Percentiles rank a stretch among this genome's conserved stretches.
phyloP scores from a whole-genome alignment of 1,139 yeast genomes.

The Hansenula sp. region DNA sequence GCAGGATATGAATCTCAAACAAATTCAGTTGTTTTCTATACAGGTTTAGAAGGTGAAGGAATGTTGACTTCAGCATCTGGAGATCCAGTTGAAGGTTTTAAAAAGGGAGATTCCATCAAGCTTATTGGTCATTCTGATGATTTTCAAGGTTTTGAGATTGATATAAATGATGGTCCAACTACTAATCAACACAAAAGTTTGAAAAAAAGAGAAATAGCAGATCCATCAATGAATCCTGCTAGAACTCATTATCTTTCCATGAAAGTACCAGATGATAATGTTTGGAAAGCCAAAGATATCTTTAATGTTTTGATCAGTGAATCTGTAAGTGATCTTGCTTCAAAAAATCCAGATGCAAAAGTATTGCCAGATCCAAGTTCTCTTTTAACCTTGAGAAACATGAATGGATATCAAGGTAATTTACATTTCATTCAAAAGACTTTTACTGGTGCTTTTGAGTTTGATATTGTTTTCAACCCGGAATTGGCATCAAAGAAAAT shows the following conservation, averaged over 20 bases:
- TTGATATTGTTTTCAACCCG: constrained; percentile 60
- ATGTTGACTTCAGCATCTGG: constrained; percentile 36
- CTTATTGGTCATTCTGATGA: constrained; percentile 53
- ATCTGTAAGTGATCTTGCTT: constrained; percentile 45
- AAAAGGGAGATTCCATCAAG: constrained; percentile 30
- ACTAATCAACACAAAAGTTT: constrained; percentile 38
- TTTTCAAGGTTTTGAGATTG: constrained; percentile 51
- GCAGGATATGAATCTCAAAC: constrained; percentile 42
- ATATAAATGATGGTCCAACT: constrained; percentile 43
- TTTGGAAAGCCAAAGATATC: constrained; percentile 80
- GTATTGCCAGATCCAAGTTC: constrained; percentile 33
- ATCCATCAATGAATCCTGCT: constrained; percentile 44
- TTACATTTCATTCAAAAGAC: constrained; percentile 75
- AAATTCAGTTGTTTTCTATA: constrained; percentile 72
- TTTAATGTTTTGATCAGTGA: constrained; percentile 69
- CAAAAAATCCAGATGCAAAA: constrained; percentile 29
- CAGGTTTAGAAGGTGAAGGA: constrained; percentile 63
- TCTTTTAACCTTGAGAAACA: constrained; percentile 51
- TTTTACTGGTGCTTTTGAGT: constrained; percentile 72
- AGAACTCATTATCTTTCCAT: constrained; percentile 64
- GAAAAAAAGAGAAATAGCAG: constrained; percentile 21
- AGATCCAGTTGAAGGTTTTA: constrained; percentile 22
- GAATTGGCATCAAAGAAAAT: constrained; percentile 41
- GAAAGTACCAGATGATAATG: constrained; percentile 63
- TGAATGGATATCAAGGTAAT: constrained; percentile 65